Evolutionary conservation across 2,329 filamentous ascomycete species (phyloP).

Genomic region (Cladosporium sp.): DNA sequence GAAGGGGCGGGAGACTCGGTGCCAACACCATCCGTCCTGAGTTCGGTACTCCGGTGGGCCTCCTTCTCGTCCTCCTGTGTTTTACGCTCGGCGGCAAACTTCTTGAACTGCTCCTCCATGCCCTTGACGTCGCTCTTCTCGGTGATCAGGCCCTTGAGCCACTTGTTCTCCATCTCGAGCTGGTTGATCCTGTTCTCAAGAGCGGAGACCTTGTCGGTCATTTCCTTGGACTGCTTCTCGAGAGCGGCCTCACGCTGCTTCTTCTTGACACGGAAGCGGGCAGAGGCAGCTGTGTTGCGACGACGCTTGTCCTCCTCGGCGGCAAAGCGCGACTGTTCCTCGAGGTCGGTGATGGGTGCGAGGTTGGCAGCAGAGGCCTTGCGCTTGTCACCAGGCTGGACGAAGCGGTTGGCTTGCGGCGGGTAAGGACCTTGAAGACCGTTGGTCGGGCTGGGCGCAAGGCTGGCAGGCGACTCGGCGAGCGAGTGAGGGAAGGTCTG

Average conservation of each 20-base stretch:
- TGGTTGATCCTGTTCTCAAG: conserved; percentile 52
- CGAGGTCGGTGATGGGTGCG: conserved; percentile 41
- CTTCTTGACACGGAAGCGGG: conserved; percentile 58
- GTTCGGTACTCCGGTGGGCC: conserved; percentile 33
- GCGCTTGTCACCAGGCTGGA: conserved; percentile 47
- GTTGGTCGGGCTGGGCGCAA: conserved; percentile 33
- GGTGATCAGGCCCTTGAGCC: conserved; percentile 55
- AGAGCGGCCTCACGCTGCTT: conserved; percentile 57
- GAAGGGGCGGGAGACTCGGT: conserved; percentile 27
- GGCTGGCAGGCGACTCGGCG: conserved; percentile 30
- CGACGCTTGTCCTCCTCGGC: conserved; percentile 58
- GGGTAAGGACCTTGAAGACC: conserved; percentile 34
- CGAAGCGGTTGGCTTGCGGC: conserved; percentile 25
- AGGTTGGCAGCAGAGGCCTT: conserved; percentile 44
- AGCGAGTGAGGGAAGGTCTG: conserved; percentile 39
- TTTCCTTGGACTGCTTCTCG: conserved; percentile 55
- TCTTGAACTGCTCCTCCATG: conserved; percentile 28
- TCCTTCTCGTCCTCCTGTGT: conserved; percentile 29
- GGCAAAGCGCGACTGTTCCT: conserved; percentile 50
- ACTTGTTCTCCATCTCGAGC: conserved; percentile 56
- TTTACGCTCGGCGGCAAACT: conserved; percentile 20
- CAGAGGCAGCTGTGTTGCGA: conserved; percentile 56
- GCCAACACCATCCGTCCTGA: conserved; percentile 37
- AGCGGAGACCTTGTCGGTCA: conserved; percentile 50
- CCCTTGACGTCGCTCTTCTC: conserved; percentile 48